A percentile compares a stretch with the other conserved stretches of the same genome.
These are phyloP conservation scores for Shiraia sp. DNA, from an alignment of 2,329 filamentous ascomycete species.

Conservation along the genomic window DNA sequence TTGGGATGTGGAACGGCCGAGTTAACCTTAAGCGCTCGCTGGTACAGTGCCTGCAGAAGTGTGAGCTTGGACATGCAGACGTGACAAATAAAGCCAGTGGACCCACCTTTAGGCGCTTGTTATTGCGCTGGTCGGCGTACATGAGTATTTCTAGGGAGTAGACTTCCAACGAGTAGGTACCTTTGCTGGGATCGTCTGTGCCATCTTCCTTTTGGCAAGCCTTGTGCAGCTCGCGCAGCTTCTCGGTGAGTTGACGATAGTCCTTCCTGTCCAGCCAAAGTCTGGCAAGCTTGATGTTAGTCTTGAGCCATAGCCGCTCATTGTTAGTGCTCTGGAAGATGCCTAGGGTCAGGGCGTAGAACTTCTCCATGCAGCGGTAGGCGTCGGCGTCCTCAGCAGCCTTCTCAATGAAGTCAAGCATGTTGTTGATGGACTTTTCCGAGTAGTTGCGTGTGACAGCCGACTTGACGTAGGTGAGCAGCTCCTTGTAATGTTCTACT, in stretches of 20 bases:
- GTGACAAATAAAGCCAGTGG: slow-evolving; percentile 15
- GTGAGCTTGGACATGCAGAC: slow-evolving; percentile 30
- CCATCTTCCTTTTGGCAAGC: slow-evolving; percentile 88
- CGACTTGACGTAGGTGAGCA: slow-evolving; percentile 95
- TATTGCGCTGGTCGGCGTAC: slow-evolving; percentile 95
- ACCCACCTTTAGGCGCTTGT: slow-evolving; percentile 84
- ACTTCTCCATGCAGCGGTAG: slow-evolving; percentile 84
- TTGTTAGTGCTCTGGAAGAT: slow-evolving; percentile 98
- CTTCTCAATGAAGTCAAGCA: slow-evolving; percentile 97
- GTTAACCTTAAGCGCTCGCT: slow-evolving; percentile 85
- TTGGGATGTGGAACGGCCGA: slow-evolving; percentile 98
- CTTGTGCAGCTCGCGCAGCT: slow-evolving; percentile 84
- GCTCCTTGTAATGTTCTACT: slow-evolving; percentile 87
- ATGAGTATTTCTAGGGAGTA: slow-evolving; percentile 98
- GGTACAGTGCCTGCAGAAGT: slow-evolving; percentile 69
- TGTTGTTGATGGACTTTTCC: slow-evolving; percentile 99
- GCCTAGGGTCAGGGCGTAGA: slow-evolving; percentile 90
- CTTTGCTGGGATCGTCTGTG: slow-evolving; percentile 88
- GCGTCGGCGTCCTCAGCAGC: slow-evolving; percentile 72
- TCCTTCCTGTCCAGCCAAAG: slow-evolving; percentile 90
- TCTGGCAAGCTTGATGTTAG: slow-evolving; percentile 93
- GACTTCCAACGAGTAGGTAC: slow-evolving; percentile 92
- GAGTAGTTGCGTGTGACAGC: slow-evolving; percentile 98
- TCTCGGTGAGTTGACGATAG: slow-evolving; percentile 77
- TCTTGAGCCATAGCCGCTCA: slow-evolving; percentile 95